Evolutionary conservation across 163 green algal genomes (phyloP), one percentile per base, ranked within the genome.

Genomic region (Coccomyxa subellipsoidea): DNA sequence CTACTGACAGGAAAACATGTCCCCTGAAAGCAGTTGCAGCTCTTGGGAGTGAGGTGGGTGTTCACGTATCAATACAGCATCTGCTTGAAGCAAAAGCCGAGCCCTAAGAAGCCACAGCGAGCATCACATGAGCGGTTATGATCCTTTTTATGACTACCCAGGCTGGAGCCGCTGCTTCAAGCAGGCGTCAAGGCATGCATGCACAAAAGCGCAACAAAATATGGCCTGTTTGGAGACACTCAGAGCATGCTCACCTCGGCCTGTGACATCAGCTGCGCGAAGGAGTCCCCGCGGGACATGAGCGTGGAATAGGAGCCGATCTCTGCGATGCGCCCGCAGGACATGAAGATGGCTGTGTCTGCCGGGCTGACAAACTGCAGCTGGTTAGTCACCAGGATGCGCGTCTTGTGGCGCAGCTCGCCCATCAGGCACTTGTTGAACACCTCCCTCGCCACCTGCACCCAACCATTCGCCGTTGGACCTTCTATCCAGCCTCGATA

Each of bases 321-420:
- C 86, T 95, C 92, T 27, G 76, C 77, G 23, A 92, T 85, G 4
- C 35, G 47, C 23, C 92, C 92, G 69, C 85, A 73, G 34, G 54
- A 21, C 81, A 88, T 85, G 78, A 81, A 84, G 18, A 85, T n/a
- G 15, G 83, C 47, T 18, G 27, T 54, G 84, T 94, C 87, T 6
- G 90, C 90, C 15, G 82, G 37, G 8, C 83, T 87, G 40, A 94
- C 84, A 86, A 91, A 94, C 84, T 95, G 92, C 85, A 94, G 87
- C 82, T 92, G 90, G 40, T 94, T 94, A 18, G 90, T 93, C 4
- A 94, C 87, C 72, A 88, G 85, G 1, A 89, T 23, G 25, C 83
- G 78, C 25, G 85, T 89, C 29, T 77, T 84, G 80, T 37, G 1
- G 21, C 25, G 70, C 71, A 87, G 80, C 38, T 31, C 77, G 4